These are phyloP conservation scores for Diaporthe capsici DNA, from an alignment of 2,329 filamentous ascomycete species.

Conservation along the genomic window DNA sequence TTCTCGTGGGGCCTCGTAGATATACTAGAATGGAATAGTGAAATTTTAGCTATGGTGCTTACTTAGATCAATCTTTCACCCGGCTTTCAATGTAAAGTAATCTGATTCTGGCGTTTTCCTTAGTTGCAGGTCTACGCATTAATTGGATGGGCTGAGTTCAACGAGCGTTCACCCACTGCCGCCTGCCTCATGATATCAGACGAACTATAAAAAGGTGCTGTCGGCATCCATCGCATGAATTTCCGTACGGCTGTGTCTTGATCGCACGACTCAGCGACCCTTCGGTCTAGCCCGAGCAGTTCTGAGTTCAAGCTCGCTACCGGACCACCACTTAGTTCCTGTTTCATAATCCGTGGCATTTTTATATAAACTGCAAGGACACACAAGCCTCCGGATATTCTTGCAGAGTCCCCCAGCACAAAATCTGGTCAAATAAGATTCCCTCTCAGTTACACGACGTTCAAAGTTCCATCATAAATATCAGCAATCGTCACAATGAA, in stretches of 20 bases:
- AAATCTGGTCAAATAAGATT: background rate
- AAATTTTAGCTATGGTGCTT: background rate
- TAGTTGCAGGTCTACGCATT: no score
- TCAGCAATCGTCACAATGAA: background rate
- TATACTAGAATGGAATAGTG: background rate
- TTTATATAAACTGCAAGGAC: background rate
- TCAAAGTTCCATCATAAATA: no score
- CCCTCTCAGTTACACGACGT: background rate
- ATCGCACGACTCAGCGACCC: background rate
- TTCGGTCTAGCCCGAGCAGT: background rate
- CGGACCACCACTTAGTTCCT: background rate
- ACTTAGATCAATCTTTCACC: background rate
- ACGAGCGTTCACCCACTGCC: background rate
- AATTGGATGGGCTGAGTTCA: background rate
- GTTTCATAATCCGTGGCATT: conserved; percentile 11
- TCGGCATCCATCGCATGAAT: background rate
- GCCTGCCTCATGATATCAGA: background rate
- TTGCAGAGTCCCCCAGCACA: no score
- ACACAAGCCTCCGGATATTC: fast-evolving
- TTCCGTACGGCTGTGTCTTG: background rate
- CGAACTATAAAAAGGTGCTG: conserved; percentile 7
- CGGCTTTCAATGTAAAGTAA: background rate
- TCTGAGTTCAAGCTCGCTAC: background rate
- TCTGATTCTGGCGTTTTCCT: background rate
- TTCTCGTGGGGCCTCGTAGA: no score